Evolutionary conservation across 352 stramenopile genomes (phyloP).

Genomic region (Pythium rhizo-oryzae): DNA sequence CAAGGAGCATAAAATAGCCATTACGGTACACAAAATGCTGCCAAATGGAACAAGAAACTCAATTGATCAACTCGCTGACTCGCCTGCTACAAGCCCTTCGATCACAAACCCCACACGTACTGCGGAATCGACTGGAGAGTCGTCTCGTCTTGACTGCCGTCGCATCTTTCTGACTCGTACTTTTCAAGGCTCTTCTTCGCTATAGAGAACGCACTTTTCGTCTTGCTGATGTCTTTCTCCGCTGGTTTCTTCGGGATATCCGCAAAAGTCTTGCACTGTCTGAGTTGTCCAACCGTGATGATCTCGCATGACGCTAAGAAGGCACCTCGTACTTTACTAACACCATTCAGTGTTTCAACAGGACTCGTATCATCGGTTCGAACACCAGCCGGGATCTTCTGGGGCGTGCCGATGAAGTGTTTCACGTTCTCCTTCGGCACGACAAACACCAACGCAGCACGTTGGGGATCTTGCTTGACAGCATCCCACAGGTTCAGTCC

Average conservation of each 20-base stretch:
- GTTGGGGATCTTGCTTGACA: neutral
- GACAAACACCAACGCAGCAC: neutral
- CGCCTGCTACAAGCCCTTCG: too few relatives aligned
- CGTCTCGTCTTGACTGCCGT: neutral
- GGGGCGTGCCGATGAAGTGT: neutral
- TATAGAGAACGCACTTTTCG: neutral
- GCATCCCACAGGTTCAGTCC: neutral
- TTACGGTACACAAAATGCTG: too few relatives aligned
- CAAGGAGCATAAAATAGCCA: too few relatives aligned
- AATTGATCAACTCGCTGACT: too few relatives aligned
- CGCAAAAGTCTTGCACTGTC: too few relatives aligned
- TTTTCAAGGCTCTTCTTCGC: neutral
- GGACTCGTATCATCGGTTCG: neutral
- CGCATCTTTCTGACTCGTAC: neutral
- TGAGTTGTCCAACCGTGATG: neutral
- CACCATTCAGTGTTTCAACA: neutral
- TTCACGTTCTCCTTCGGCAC: neutral
- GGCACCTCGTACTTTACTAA: too few relatives aligned
- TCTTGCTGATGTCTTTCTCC: neutral
- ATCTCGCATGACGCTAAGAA: neutral
- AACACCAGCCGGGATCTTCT: neutral
- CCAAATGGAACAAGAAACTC: too few relatives aligned
- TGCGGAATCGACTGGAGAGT: neutral
- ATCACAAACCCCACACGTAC: neutral
- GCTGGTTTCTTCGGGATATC: too few relatives aligned